A percentile compares a stretch with the other conserved stretches of the same genome.
phyloP scores from a whole-genome alignment of 208 protist genomes.

The Acanthamoeba castellanii region DNA sequence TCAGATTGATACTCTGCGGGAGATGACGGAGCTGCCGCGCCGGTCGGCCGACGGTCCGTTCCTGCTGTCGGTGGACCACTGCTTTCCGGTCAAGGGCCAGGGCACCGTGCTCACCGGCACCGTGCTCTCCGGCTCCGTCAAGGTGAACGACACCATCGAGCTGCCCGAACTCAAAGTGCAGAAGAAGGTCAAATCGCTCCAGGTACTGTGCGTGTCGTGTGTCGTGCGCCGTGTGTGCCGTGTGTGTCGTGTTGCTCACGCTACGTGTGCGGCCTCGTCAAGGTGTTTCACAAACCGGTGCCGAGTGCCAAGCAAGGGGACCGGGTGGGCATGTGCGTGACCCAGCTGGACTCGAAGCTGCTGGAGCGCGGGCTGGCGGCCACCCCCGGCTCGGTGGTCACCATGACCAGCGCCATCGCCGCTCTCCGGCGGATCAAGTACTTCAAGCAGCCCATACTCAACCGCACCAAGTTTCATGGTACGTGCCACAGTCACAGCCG shows the following conservation, averaged over 20 bases:
- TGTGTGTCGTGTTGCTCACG: neutral
- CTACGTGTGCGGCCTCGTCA: conserved; percentile 83
- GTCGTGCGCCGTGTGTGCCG: neutral
- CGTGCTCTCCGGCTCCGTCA: conserved; percentile 90
- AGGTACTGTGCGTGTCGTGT: neutral
- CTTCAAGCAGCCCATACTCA: conserved; percentile 36
- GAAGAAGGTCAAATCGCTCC: conserved; percentile 93
- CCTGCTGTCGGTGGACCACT: conserved; percentile 97
- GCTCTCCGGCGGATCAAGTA: conserved; percentile 58
- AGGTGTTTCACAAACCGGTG: conserved; percentile 95
- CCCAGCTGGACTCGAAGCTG: conserved; percentile 92
- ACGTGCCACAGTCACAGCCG: neutral
- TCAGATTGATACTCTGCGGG: conserved; percentile 69
- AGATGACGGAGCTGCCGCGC: conserved; percentile 72
- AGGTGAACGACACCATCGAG: conserved; percentile 87
- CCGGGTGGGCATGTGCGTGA: conserved; percentile 94
- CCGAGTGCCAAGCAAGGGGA: conserved; percentile 90
- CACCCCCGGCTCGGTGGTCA: conserved; percentile 59
- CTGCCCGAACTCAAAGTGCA: conserved; percentile 92
- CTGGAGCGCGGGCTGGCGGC: conserved; percentile 93
- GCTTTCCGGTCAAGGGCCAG: conserved; percentile 97
- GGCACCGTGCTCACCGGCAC: conserved; percentile 98
- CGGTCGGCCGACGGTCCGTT: conserved; percentile 87
- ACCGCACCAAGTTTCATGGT: conserved; percentile 73
- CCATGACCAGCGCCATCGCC: conserved; percentile 39